Base-by-base conservation (phyloP, 164 flowering plant species). In the Santalum album region DNA sequence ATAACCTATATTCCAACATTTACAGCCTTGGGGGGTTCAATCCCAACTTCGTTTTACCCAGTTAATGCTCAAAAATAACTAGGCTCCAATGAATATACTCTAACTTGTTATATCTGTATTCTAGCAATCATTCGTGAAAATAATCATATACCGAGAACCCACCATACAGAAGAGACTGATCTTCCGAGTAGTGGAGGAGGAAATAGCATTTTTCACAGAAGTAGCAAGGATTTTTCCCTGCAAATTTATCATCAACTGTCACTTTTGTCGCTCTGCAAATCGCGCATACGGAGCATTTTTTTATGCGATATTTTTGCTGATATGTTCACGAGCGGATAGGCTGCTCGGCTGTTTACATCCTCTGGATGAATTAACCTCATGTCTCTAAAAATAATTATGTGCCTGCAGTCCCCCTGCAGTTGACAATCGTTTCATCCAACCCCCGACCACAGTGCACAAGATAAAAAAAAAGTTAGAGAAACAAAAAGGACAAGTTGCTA, bases 301-400 rank as follows among this genome's bases (percentile, higher is more conserved):
- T 61, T 10, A 39, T 25, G 14, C 75, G 71, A 0, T 14, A 24
- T 67, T 78, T 80, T 1, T 25, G 49, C 53, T 82, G 90, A 65
- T 61, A 80, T 2, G 59, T 67, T 34, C 68, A 59, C 11, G 83
- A n/a, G 56, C 17, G 96, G 97, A 69, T 89, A 87, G 18, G 82
- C 82, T 17, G 77, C 78, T 24, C 73, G 65, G 70, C 78, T 85
- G 6, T 82, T 80, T 12, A 71, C 72, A 53, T 92, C 96, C 19
- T 87, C 96, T 0, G 89, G 81, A 61, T 87, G 96, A 59, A 89
- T 62, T 64, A 89, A 51, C 71, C 96, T 80, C 96, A 87, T 80
- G 66, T 92, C 97, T 58, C 99, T 74, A 16, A 92, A 63, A 26
- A 92, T 88, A n/a, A 87, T 63, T 6, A 65, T 53, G 57, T 92